These are phyloP conservation scores for Marasmius fiardii DNA, from an alignment of 1,284 basidiomycete genomes.

Conservation along the genomic window DNA sequence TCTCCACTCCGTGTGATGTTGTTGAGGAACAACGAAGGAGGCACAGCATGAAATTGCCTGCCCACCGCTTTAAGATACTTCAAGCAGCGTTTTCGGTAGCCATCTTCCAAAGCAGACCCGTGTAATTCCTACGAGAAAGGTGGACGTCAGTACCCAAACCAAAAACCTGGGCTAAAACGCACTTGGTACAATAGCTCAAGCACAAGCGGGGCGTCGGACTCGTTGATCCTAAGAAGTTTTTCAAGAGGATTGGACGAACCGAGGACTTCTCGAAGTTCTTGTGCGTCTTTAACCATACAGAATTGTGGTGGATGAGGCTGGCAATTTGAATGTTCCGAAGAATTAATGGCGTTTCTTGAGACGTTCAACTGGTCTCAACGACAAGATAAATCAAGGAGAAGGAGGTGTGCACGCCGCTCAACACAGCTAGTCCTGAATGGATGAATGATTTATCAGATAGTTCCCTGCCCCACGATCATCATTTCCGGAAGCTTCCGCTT, in stretches of 20 bases:
- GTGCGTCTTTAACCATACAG: background rate
- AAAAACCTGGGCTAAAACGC: background rate
- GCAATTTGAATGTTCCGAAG: too few relatives aligned
- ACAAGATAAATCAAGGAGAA: too few relatives aligned
- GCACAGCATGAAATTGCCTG: constrained; percentile 6
- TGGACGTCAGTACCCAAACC: background rate
- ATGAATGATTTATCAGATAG: too few relatives aligned
- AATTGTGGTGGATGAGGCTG: background rate
- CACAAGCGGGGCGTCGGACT: background rate
- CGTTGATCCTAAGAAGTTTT: background rate
- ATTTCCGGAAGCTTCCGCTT: too few relatives aligned
- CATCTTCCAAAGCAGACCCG: background rate
- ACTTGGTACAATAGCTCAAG: background rate
- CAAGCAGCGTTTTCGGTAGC: constrained; percentile 8
- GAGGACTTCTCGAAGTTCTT: background rate
- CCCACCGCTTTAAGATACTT: constrained; percentile 4
- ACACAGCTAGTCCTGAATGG: too few relatives aligned
- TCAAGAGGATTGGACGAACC: background rate
- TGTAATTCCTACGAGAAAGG: background rate
- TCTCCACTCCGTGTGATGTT: constrained; percentile 3
- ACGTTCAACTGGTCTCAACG: too few relatives aligned
- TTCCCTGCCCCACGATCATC: too few relatives aligned
- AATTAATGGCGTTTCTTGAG: too few relatives aligned
- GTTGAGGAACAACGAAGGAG: constrained; percentile 9
- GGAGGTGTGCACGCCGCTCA: too few relatives aligned